Conservation (phyloP, 495 filamentous ascomycete species). For the Annulohypoxylon stygium region DNA sequence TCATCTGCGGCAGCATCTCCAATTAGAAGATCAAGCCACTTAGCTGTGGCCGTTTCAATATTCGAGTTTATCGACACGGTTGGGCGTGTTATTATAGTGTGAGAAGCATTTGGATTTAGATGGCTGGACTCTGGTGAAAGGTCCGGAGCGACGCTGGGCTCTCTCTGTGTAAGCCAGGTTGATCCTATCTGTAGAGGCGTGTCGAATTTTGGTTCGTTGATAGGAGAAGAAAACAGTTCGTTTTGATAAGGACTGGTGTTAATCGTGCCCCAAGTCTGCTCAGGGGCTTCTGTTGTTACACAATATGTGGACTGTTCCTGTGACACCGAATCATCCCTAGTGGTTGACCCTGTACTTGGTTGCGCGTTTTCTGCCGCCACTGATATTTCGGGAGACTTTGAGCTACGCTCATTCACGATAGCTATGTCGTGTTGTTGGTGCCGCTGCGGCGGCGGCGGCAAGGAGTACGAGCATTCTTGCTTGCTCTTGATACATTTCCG, state of each 20-base stretch:
- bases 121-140: neutral
- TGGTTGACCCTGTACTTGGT: neutral
- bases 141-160: neutral
- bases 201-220: neutral
- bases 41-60: neutral
- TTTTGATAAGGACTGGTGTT: neutral
- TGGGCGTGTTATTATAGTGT: neutral
- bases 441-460: neutral
- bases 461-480: neutral
- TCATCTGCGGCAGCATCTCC: neutral
- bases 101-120: neutral
- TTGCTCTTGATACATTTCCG: neutral
- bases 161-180: neutral
- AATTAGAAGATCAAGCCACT: neutral
- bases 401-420: neutral
- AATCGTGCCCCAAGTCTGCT: neutral
- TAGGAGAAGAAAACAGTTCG: neutral
- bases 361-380: neutral
- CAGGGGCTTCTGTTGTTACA: neutral
- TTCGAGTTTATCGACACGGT: neutral
- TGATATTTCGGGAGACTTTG: neutral
- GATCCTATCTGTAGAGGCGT: neutral
- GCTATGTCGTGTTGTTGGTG: neutral
- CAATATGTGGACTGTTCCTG: neutral
- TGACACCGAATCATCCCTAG: neutral